These are phyloP conservation scores for Verbascum thapsus DNA, from an alignment of 257 asterid genomes.

Conservation along the genomic window DNA sequence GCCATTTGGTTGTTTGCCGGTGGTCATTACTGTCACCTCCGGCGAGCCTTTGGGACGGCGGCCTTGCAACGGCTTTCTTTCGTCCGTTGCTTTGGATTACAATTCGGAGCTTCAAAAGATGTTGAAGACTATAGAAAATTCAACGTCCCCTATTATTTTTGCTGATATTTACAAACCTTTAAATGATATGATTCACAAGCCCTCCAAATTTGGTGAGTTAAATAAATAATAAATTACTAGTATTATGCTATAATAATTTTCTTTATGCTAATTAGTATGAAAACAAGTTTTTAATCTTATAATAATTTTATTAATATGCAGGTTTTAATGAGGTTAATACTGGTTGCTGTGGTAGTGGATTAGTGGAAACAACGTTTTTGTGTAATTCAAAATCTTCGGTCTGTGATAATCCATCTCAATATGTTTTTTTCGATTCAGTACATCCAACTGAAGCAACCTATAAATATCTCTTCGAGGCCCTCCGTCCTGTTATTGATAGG, in stretches of 20 bases:
- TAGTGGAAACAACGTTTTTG: conserved; percentile 41
- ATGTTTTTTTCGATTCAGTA: conserved; percentile 55
- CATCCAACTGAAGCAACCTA: conserved; percentile 62
- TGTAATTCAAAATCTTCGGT: conserved; percentile 41
- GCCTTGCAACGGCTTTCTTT: conserved; percentile 35
- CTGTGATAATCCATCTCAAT: conserved; percentile 46
- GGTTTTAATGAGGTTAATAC: conserved; percentile 41
- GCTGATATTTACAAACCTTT: conserved; percentile 43
- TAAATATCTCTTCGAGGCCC: conserved; percentile 30
- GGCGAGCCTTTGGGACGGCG: conserved; percentile 22
- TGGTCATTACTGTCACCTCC: conserved; percentile 42
- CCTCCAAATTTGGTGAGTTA: conserved; percentile 47
- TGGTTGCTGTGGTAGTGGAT: conserved; percentile 76
- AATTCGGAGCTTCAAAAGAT: conserved; percentile 39
- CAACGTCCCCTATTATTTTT: conserved; percentile 31
- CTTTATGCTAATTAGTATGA: background rate
- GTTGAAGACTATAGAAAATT: conserved; percentile 17
- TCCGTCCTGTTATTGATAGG: conserved; percentile 45
- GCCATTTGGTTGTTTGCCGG: conserved; percentile 64
- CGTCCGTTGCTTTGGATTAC: conserved; percentile 41
- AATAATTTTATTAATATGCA: conserved; percentile 7
- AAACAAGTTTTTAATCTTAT: background rate
- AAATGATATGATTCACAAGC: conserved; percentile 35
- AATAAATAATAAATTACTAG: no score
- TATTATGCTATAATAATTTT: no score